These are phyloP conservation scores for Rhododendron williamsianum DNA, from an alignment of 148 eudicot genomes.

Conservation along the genomic window DNA sequence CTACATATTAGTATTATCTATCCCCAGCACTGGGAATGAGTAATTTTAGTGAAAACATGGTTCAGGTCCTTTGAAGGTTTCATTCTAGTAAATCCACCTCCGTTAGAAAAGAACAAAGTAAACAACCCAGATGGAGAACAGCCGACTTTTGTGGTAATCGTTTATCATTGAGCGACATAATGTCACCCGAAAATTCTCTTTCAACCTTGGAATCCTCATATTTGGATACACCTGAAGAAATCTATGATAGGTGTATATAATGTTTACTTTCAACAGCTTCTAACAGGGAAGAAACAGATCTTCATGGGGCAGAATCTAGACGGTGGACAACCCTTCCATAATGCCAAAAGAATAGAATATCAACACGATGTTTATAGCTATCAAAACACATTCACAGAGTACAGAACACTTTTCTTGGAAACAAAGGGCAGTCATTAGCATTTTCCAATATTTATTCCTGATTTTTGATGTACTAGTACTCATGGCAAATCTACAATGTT, in stretches of 20 bases:
- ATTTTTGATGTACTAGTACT: background rate
- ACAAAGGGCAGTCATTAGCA: too few relatives aligned
- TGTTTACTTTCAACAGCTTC: background rate
- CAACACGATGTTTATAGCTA: too few relatives aligned
- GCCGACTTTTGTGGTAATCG: background rate
- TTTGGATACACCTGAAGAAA: background rate
- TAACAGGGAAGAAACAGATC: background rate
- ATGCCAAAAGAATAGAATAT: too few relatives aligned
- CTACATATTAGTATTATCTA: background rate
- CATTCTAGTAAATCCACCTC: background rate
- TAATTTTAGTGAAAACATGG: background rate
- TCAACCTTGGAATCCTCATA: background rate
- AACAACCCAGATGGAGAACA: background rate
- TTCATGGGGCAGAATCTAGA: background rate
- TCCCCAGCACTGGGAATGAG: background rate
- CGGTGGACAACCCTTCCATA: too few relatives aligned
- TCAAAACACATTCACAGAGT: too few relatives aligned
- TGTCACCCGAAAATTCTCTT: background rate
- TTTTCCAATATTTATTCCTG: background rate
- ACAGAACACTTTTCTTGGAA: too few relatives aligned
- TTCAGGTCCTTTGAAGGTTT: background rate
- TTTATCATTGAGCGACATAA: background rate
- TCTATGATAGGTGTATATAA: background rate
- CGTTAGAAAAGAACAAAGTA: background rate
- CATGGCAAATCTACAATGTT: background rate